Evolutionary conservation across 75 land plant genomes (phyloP).

Genomic region (Cunninghamia lanceolata): DNA sequence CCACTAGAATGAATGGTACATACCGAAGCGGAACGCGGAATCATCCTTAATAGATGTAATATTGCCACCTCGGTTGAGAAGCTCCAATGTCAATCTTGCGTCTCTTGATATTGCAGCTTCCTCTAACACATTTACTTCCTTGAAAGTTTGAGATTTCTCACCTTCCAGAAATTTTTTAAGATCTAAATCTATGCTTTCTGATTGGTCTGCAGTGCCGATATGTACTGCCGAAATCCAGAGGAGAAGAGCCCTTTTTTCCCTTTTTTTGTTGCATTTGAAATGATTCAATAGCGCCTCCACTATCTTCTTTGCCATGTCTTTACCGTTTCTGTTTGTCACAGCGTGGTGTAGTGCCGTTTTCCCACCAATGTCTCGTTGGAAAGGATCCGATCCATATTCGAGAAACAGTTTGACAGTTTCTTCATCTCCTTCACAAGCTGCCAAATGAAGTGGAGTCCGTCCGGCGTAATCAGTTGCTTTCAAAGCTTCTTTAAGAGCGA

Average conservation of each 20-base stretch:
- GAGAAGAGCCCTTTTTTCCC: not conserved
- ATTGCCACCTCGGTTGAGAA: not conserved
- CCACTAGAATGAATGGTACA: no score
- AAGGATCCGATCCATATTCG: not conserved
- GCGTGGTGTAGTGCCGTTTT: not conserved
- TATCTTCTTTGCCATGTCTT: not conserved
- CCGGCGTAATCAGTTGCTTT: not conserved
- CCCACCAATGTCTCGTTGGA: not conserved
- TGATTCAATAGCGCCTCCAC: not conserved
- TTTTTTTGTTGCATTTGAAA: not conserved
- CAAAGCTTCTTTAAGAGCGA: not conserved
- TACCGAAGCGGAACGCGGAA: no score
- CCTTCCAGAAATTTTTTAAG: not conserved
- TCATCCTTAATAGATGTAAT: not conserved
- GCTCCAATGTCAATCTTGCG: not conserved
- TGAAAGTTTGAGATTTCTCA: not conserved
- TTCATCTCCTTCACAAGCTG: not conserved
- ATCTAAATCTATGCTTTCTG: not conserved
- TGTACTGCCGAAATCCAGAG: not conserved
- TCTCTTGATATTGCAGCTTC: not conserved
- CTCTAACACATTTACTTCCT: not conserved
- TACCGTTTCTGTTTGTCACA: not conserved
- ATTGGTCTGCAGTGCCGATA: not conserved
- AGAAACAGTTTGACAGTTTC: not conserved
- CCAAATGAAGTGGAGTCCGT: not conserved